Base-by-base conservation (phyloP, 441 rosid genomes). In the Theobroma grandiflorum region DNA sequence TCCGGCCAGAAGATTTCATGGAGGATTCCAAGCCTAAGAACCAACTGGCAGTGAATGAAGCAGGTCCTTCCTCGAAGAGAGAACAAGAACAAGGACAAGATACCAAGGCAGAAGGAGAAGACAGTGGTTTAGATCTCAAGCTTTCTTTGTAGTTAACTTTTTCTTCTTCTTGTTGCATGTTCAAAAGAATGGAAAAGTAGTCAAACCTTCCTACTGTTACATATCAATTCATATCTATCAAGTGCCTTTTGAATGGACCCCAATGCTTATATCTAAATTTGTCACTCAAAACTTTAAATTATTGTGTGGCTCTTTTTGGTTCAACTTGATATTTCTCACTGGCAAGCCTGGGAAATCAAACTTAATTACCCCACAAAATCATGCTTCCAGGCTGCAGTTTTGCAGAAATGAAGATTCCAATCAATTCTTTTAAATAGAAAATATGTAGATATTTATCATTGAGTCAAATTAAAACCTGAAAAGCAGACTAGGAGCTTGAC, bases 1-100 rank as follows among this genome's bases (percentile, higher is more conserved):
- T 90, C 75, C 90, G 79, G 69, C 88, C 82, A 0, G 93, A 89
- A 72, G 95, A 90, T 81, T 93, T 91, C 71, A 45, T 42, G 66
- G 84, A 80, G 12, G 75, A 58, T 66, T 20, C 31, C 66, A 78
- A 12, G 74, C 40, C 66, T 18, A 57, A 43, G 38, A 77, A 59
- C 16, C 70, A 16, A 43, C 72, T 61, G 2, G 81, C 14, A 59
- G 47, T 50, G 7, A 76, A 58, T 67, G 68, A 45, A 14, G 78
- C 77, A 1, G 88, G 84, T 62, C 55, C 79, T 73, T 75, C 89
- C 78, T 85, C 86, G 2, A 47, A 70, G 18, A 58, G 4, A 77
- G 8, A 79, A 74, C 67, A 78, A 26, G 50, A 74, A 71, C 49
- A 55, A 58, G 50, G 80, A 75, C 76, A 50, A 64, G 37, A 82